Evolutionary conservation across 2,329 filamentous ascomycete species (phyloP).

Genomic region (Fusarium sublunatum): DNA sequence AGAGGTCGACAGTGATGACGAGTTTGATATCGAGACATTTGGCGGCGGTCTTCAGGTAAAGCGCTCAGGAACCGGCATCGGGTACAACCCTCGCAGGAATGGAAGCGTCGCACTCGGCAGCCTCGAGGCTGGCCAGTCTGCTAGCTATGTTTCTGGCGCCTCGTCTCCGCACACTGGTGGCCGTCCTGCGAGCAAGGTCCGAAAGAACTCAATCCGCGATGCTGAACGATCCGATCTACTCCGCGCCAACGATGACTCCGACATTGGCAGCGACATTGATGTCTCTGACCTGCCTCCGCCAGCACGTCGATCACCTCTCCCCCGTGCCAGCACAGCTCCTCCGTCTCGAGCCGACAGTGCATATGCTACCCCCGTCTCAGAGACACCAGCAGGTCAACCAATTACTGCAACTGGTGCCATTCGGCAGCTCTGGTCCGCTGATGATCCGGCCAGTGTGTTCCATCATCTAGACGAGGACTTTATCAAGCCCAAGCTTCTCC

Average conservation of each 20-base stretch:
- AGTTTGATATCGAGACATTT: slow-evolving; percentile 92
- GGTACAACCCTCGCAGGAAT: slow-evolving; percentile 77
- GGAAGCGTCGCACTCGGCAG: slow-evolving; percentile 69
- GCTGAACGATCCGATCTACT: slow-evolving; percentile 68
- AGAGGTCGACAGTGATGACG: slow-evolving; percentile 96
- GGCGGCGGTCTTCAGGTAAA: slow-evolving; percentile 81
- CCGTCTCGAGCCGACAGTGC: slow-evolving; percentile 46
- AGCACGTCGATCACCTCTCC: slow-evolving; percentile 58
- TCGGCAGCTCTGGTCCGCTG: slow-evolving; percentile 81
- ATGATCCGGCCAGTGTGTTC: slow-evolving; percentile 91
- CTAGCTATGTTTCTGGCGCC: slow-evolving; percentile 65
- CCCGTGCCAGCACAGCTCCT: slow-evolving; percentile 44
- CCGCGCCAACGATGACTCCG: slow-evolving; percentile 63
- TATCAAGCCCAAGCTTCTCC: slow-evolving; percentile 89
- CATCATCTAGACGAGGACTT: slow-evolving; percentile 94
- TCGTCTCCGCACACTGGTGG: slow-evolving; percentile 59
- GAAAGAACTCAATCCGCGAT: slow-evolving; percentile 61
- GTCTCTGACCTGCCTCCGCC: slow-evolving; percentile 74
- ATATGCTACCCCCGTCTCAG: slow-evolving; percentile 47
- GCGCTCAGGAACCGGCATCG: slow-evolving; percentile 79
- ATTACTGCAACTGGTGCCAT: slow-evolving; percentile 82
- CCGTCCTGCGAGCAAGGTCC: slow-evolving; percentile 62
- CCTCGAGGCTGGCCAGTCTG: slow-evolving; percentile 56
- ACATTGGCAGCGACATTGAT: slow-evolving; percentile 73
- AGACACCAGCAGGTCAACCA: slow-evolving; percentile 50